phyloP scores from a whole-genome alignment of 768 basidiomycete species.

The Boletus rufocinnamomeus region DNA sequence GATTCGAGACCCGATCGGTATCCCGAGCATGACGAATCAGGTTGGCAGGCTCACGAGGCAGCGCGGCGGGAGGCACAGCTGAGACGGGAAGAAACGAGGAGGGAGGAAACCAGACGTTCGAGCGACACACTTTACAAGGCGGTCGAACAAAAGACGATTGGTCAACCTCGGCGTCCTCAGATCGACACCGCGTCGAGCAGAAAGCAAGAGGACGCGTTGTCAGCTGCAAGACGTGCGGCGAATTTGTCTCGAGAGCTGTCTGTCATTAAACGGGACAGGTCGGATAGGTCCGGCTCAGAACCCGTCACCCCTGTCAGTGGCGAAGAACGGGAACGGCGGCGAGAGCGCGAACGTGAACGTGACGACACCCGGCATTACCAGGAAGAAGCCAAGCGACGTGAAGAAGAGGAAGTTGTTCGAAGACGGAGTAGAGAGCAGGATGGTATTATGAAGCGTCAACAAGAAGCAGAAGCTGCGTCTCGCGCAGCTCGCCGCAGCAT shows the following conservation, averaged over 20 bases:
- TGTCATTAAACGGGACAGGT: constrained; percentile 27
- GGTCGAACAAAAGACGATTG: constrained; percentile 20
- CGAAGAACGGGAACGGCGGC: constrained; percentile 28
- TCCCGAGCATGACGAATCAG: constrained; percentile 35
- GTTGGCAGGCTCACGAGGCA: constrained; percentile 35
- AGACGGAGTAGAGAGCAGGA: constrained; percentile 55
- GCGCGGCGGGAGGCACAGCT: constrained; percentile 33
- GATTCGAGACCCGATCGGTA: constrained; percentile 30
- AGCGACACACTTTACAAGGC: constrained; percentile 39
- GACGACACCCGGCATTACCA: constrained; percentile 42
- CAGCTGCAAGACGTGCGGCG: constrained; percentile 28
- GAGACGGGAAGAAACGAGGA: constrained; percentile 38
- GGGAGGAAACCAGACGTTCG: constrained; percentile 36
- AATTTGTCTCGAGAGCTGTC: constrained; percentile 27
- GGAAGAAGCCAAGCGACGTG: constrained; percentile 46
- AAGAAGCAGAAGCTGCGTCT: constrained; percentile 56
- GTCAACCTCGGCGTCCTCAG: constrained; percentile 27
- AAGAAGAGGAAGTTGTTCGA: constrained; percentile 48
- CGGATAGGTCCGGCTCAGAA: constrained; percentile 27
- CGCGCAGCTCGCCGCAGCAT: constrained; percentile 43
- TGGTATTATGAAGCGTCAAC: constrained; percentile 57
- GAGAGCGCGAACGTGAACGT: constrained; percentile 26
- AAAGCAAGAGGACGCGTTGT: constrained; percentile 34
- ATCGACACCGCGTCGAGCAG: constrained; percentile 32
- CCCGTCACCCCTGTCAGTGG: constrained; percentile 31